phyloP scores from a whole-genome alignment of 345 rosid species.

The Camelina laxa region DNA sequence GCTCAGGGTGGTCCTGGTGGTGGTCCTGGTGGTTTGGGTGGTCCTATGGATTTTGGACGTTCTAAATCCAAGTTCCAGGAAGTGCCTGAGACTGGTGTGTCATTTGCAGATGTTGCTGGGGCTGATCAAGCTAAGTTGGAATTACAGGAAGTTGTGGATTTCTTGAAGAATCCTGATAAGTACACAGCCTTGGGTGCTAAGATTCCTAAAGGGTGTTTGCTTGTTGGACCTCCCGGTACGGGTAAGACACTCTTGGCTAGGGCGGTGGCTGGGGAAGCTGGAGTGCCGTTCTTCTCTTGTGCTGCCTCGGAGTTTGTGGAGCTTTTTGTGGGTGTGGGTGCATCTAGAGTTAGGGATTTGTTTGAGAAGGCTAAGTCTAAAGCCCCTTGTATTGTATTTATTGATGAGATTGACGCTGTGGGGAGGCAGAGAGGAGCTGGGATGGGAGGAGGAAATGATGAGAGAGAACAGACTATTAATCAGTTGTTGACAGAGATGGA shows the following conservation, averaged over 20 bases:
- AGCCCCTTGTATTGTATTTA: constrained; percentile 83
- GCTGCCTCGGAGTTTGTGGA: constrained; percentile 87
- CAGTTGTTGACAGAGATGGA: constrained; percentile 94
- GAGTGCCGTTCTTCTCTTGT: constrained; percentile 81
- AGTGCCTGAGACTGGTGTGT: constrained; percentile 83
- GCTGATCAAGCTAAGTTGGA: constrained; percentile 85
- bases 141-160: constrained; percentile 82
- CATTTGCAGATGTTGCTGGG: constrained; percentile 80
- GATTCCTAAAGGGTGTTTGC: constrained; percentile 80
- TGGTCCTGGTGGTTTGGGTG: constrained; percentile 85
- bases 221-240: constrained; percentile 85
- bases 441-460: constrained; percentile 92
- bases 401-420: constrained; percentile 93
- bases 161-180: constrained; percentile 81
- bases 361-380: constrained; percentile 83
- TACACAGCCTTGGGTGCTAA: constrained; percentile 86
- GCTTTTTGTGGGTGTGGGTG: constrained; percentile 87
- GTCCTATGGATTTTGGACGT: constrained; percentile 84
- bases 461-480: constrained; percentile 90
- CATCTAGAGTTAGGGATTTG: constrained; percentile 87
- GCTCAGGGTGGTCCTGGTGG: constrained; percentile 77
- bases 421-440: constrained; percentile 98
- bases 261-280: constrained; percentile 92
- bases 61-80: constrained; percentile 84
- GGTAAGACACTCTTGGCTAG: constrained; percentile 87